Percentiles rank a stretch among this genome's conserved stretches.
Evolutionary conservation across 129 eudicot genomes (phyloP).

Genomic region (Smallanthus sonchifolius): DNA sequence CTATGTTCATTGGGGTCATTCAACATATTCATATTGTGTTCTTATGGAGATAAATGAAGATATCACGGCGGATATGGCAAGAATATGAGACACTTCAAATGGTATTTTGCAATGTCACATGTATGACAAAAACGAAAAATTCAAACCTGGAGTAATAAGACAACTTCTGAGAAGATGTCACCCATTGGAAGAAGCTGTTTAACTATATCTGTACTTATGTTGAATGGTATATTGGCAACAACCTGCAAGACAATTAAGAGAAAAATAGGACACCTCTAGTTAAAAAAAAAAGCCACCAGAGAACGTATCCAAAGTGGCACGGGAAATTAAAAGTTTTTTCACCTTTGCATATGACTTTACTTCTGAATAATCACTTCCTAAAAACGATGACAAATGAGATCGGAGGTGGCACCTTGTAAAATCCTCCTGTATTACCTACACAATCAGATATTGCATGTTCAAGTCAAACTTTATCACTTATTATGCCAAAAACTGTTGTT

Average conservation of each 20-base stretch:
- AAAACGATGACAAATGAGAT: slow-evolving; percentile 60
- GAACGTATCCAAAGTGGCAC: not conserved
- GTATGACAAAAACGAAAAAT: not conserved
- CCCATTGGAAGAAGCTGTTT: slow-evolving; percentile 99
- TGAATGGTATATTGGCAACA: slow-evolving; percentile 92
- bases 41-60: not conserved
- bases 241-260: slow-evolving; percentile 47
- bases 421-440: slow-evolving; percentile 87
- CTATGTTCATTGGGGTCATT: not conserved
- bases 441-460: not conserved
- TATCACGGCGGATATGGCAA: not conserved
- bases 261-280: not conserved
- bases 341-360: slow-evolving; percentile 65
- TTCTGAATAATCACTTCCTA: slow-evolving; percentile 35
- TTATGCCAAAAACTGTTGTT: not conserved
- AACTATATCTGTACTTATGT: slow-evolving; percentile 86
- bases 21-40: not conserved
- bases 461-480: not conserved
- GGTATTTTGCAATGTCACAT: not conserved
- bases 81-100: not conserved
- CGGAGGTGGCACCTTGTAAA: slow-evolving; percentile 76
- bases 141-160: slow-evolving; percentile 90
- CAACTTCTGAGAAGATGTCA: slow-evolving; percentile 88
- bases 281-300: not conserved
- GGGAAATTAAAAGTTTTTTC: slow-evolving; percentile 5